Percentiles rank a stretch among this genome's conserved stretches.
These are phyloP conservation scores for Apophysomyces ossiformis DNA, from an alignment of 371 early-diverging fungal genomes.

Conservation along the genomic window DNA sequence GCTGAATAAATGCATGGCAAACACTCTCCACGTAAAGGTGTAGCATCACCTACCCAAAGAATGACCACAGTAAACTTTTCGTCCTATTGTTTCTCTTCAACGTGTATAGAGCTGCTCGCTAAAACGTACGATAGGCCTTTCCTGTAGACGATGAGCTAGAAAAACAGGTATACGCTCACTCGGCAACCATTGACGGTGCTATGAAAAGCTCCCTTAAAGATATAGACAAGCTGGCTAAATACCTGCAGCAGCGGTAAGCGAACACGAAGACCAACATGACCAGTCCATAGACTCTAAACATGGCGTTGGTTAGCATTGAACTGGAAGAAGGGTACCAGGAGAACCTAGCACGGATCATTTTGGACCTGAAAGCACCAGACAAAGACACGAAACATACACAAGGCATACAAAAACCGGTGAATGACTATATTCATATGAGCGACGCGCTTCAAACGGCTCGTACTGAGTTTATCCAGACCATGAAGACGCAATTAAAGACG, in stretches of 20 bases:
- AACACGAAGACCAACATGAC: too few relatives aligned
- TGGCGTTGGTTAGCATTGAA: constrained; percentile 19
- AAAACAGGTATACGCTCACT: constrained; percentile 31
- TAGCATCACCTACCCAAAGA: neutral
- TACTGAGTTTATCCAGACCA: constrained; percentile 25
- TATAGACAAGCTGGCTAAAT: constrained; percentile 17
- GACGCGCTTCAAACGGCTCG: constrained; percentile 18
- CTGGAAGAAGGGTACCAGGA: constrained; percentile 34
- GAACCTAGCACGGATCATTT: constrained; percentile 21
- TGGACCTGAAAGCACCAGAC: constrained; percentile 15
- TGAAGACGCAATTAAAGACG: constrained; percentile 24
- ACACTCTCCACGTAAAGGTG: constrained; percentile 4
- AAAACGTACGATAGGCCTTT: neutral
- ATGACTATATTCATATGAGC: constrained; percentile 18
- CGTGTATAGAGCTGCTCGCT: neutral
- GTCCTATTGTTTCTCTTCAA: neutral
- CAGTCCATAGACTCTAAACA: neutral
- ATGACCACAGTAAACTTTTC: neutral
- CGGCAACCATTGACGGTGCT: constrained; percentile 17
- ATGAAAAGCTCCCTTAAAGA: constrained; percentile 24
- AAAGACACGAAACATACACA: constrained; percentile 11
- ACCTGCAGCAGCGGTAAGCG: constrained; percentile 27
- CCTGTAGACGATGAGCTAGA: constrained; percentile 16
- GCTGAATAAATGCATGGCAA: constrained; percentile 2
- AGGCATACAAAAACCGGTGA: constrained; percentile 17